phyloP scores from a whole-genome alignment of 495 filamentous ascomycete genomes.

The Viridothelium virens region DNA sequence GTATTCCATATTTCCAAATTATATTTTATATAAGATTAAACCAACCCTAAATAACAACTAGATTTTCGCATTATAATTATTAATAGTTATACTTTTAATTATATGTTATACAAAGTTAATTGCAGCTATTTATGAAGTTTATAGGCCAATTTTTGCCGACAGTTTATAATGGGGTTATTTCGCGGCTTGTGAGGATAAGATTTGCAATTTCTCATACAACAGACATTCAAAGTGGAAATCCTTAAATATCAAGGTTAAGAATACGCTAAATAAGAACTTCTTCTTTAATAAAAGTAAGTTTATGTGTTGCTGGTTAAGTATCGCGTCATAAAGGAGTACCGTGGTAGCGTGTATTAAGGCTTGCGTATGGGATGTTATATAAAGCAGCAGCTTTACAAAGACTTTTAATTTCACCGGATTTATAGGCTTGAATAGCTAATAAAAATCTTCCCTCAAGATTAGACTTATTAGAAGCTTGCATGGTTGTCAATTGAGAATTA shows the following conservation, averaged over 20 bases:
- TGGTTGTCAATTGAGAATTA: too few species aligned
- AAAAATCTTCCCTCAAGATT: slow-evolving; percentile 19
- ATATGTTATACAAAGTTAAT: slow-evolving; percentile 31
- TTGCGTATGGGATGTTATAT: slow-evolving; percentile 14
- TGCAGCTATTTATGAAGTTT: slow-evolving; percentile 33
- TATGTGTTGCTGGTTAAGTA: slow-evolving; percentile 21
- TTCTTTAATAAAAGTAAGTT: slow-evolving; percentile 31
- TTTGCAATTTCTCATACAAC: slow-evolving; percentile 40
- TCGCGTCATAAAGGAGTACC: slow-evolving; percentile 17
- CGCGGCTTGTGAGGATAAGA: slow-evolving; percentile 26
- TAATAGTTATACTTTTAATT: slow-evolving; percentile 32
- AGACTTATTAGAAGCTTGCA: neutral
- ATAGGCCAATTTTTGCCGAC: too few species aligned
- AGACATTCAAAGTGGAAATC: slow-evolving; percentile 27
- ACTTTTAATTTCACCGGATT: slow-evolving; percentile 1
- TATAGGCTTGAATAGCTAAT: slow-evolving; percentile 21
- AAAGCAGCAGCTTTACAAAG: slow-evolving; percentile 13
- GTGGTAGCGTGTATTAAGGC: slow-evolving; percentile 6
- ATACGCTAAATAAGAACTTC: too few species aligned
- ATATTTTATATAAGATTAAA: slow-evolving; percentile 24
- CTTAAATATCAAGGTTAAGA: slow-evolving; percentile 32
- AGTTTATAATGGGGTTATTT: slow-evolving; percentile 23
- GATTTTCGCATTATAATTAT: slow-evolving; percentile 36
- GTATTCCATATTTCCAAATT: slow-evolving; percentile 34
- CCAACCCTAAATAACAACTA: slow-evolving; percentile 25